Base-by-base conservation (phyloP, 2,329 filamentous ascomycete species). In the Colletotrichum somersetense region DNA sequence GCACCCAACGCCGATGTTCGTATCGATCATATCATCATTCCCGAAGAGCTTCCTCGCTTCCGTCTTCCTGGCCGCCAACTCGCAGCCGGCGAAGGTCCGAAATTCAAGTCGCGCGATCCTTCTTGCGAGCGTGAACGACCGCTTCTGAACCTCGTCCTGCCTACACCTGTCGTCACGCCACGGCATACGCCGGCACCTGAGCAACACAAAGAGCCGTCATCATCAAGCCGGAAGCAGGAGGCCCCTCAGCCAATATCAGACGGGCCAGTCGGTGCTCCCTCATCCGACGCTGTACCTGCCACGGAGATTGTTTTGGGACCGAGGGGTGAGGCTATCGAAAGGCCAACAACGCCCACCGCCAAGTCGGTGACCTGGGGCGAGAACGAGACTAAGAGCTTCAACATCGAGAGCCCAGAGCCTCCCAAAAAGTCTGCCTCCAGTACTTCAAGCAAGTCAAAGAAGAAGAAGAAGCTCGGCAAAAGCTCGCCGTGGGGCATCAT, bases 351-450 rank as follows among this genome's bases (percentile, higher is more conserved):
- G 8, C 84, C 88, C 8, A 81, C 82, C 10, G 83, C 87, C 12
- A 91, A 91, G 75, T 86, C 82, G 53, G 90, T 92, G 5, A 90
- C 86, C 16, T 92, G 89, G 90, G 91, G 89, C 14, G 84, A 90
- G 72, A 91, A 91, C 74, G 85, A 90, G 77, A 91, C 87, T 5
- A 89, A 91, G 77, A 87, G 89, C 71, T 92, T 89, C 73, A 88
- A 91, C 61, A 85, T 88, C 14, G 88, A 89, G 71, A 91, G 87
- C 63, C 88, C 90, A 8, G 87, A 88, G 56, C 76, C 71, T 12
- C 64, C 76, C n/a, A 81, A 77, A 73, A 80, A 76, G 63, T 77
- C 80, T 58, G 72, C 74, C 12, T 81, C 81, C 46, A 78, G 75
- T 53, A 74, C 74, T 30, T 67, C 66, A 59, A 70, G 65, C 35